Percentiles rank a stretch among this genome's conserved stretches.
These are phyloP conservation scores for Akanthomyces uredinophilus DNA, from an alignment of 2,329 filamentous ascomycete species.

Conservation along the genomic window DNA sequence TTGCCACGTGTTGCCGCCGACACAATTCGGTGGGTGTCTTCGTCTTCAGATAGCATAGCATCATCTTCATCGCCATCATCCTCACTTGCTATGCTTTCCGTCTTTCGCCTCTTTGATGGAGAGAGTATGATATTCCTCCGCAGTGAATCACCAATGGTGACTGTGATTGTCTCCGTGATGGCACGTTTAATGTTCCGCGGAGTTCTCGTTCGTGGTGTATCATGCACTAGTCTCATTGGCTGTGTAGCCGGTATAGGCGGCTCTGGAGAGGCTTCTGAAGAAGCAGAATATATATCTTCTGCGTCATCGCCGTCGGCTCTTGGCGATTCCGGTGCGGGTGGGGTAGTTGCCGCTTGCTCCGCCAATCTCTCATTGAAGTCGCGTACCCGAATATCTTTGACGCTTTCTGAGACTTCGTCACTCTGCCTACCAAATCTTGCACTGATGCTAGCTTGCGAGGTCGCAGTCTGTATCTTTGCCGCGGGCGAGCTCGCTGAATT, in stretches of 20 bases:
- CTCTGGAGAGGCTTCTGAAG: slow-evolving; percentile 12
- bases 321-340: too few relatives aligned
- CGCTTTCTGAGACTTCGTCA: slow-evolving; percentile 1
- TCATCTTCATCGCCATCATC: not conserved
- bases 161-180: slow-evolving; percentile 4
- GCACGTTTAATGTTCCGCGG: slow-evolving; percentile 8
- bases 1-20: not conserved
- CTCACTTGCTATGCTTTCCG: slow-evolving; percentile 11
- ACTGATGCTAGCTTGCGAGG: slow-evolving; percentile 20
- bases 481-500: slow-evolving; percentile 15
- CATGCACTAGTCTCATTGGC: slow-evolving; percentile 5
- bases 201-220: slow-evolving; percentile 7
- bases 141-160: slow-evolving; percentile 11
- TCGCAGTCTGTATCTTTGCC: not conserved
- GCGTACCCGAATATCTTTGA: slow-evolving; percentile 24
- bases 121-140: not conserved
- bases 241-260: slow-evolving; percentile 19
- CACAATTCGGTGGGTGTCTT: not conserved
- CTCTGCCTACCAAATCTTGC: slow-evolving; percentile 1
- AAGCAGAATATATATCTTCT: not conserved
- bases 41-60: not conserved
- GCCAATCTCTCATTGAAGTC: slow-evolving; percentile 33
- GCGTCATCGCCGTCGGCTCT: not conserved
- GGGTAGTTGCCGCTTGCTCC: slow-evolving; percentile 18
- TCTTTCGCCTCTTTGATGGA: slow-evolving; percentile 6